These are phyloP conservation scores for Hylodesmum podocarpum DNA, from an alignment of 306 rosid genomes.

Conservation along the genomic window DNA sequence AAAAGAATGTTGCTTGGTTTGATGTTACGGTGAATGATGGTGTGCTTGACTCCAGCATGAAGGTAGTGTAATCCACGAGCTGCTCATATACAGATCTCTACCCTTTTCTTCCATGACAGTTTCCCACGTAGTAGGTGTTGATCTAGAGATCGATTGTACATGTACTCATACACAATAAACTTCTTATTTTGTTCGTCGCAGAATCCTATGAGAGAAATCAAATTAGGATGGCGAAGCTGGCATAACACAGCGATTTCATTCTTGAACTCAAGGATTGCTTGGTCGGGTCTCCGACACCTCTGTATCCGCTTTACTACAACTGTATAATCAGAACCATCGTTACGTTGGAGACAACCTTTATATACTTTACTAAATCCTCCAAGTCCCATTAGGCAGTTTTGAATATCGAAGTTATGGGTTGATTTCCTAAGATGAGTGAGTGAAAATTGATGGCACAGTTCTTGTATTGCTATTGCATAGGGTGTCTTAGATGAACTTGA, in stretches of 20 bases:
- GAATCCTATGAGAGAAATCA: conserved; percentile 12
- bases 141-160: not conserved
- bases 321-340: not conserved
- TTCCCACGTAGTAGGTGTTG: no score
- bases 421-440: no score
- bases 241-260: conserved; percentile 1
- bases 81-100: conserved; percentile 1
- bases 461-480: not conserved
- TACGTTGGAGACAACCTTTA: not conserved
- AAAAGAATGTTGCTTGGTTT: not conserved
- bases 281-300: no score
- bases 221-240: conserved; percentile 13
- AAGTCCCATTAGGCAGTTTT: no score
- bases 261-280: not conserved
- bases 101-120: conserved; percentile 21
- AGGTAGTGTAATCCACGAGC: conserved; percentile 24
- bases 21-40: not conserved
- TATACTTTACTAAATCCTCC: not conserved
- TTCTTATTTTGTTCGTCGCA: not conserved
- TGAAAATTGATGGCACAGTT: not conserved
- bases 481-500: no score
- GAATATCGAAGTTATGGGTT: no score
- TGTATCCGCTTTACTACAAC: not conserved
- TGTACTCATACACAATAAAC: not conserved
- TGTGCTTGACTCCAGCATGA: conserved; percentile 17